Evolutionary conservation across 441 rosid genomes (phyloP).

Genomic region (Melastoma candidum): DNA sequence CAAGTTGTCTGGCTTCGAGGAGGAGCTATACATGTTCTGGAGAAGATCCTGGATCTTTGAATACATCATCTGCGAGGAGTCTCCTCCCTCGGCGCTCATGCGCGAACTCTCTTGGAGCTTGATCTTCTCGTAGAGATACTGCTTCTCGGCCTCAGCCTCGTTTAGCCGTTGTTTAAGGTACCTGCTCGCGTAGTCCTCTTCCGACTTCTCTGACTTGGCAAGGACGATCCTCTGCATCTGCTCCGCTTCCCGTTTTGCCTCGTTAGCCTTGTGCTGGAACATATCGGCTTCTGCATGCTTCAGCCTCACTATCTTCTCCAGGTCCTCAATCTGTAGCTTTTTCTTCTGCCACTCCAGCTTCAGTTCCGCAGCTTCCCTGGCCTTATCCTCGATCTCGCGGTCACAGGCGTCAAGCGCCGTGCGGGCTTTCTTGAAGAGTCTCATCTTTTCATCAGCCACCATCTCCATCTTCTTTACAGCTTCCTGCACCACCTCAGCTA

Average conservation of each 20-base stretch:
- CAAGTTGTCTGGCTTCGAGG: constrained; percentile 40
- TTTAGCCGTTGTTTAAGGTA: constrained; percentile 82
- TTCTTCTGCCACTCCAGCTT: constrained; percentile 65
- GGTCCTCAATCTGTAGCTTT: constrained; percentile 80
- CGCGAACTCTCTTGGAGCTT: constrained; percentile 80
- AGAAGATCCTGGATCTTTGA: constrained; percentile 57
- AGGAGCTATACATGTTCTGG: constrained; percentile 32
- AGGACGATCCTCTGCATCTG: constrained; percentile 81
- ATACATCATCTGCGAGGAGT: constrained; percentile 60
- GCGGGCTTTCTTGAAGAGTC: constrained; percentile 85
- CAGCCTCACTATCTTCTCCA: constrained; percentile 85
- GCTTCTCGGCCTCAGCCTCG: constrained; percentile 97
- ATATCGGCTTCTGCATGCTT: constrained; percentile 96
- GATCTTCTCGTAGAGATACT: constrained; percentile 81
- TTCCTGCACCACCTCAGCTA: constrained; percentile 93
- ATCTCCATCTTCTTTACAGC: constrained; percentile 92
- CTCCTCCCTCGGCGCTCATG: constrained; percentile 38
- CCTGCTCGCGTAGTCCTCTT: constrained; percentile 86
- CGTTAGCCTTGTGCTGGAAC: constrained; percentile 94
- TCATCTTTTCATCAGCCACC: constrained; percentile 89
- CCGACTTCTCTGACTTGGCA: constrained; percentile 80
- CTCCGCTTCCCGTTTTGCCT: constrained; percentile 85
- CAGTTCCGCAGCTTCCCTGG: constrained; percentile 69
- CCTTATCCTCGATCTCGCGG: constrained; percentile 83
- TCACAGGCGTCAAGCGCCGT: constrained; percentile 70